Base-by-base conservation (phyloP, 176 grass and related monocot species). In the Thinopyrum elongatum region DNA sequence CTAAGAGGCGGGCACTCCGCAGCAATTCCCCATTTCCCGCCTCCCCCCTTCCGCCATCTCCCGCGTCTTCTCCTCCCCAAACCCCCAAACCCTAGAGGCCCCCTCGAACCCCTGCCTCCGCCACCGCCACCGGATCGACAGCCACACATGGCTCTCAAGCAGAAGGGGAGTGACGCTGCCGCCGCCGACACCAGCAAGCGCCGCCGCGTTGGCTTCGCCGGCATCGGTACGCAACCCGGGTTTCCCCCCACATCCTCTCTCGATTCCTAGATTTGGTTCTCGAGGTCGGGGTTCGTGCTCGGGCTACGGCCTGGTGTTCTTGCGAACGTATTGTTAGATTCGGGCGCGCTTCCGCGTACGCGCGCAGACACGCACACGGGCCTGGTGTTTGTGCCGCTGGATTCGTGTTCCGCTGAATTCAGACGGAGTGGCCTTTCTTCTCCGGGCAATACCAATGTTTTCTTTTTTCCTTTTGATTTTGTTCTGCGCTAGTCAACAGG, bases 91-190 rank as follows among this genome's bases (percentile, higher is more conserved):
- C 90, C 90, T 90, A 95, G 21, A 95, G 21, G 79, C 41, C 35
- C 0, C 71, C 61, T 21, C 10, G 8, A 10, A 0, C 25, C 14
- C 15, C 70, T 8, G 6, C 19, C 53, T 8, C 28, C 10, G 10
- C 21, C 35, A 2, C 84, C 53, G 27, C 67, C 80, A 28, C 78
- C 68, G 60, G 65, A 82, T 78, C 68, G 66, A 29, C 74, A 0
- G 25, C n/a, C 10, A 49, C 53, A 65, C 82, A 98, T 98, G 97
- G 93, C 94, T 86, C 94, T 96, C 62, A 95, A 98, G 88, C 93
- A 98, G 68, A 95, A 91, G 79, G 92, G 69, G 29, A 80, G 21
- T 11, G 36, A 14, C 71, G 82, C 65, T 35, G 68, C 81, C 33
- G 70, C 90, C 76, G 71, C 63, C 5, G 93, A 94, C 28, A 1